Percentiles rank a stretch among this genome's conserved stretches.
These are phyloP conservation scores for Sphenostylis stenocarpa DNA, from an alignment of 306 rosid species.

Conservation along the genomic window DNA sequence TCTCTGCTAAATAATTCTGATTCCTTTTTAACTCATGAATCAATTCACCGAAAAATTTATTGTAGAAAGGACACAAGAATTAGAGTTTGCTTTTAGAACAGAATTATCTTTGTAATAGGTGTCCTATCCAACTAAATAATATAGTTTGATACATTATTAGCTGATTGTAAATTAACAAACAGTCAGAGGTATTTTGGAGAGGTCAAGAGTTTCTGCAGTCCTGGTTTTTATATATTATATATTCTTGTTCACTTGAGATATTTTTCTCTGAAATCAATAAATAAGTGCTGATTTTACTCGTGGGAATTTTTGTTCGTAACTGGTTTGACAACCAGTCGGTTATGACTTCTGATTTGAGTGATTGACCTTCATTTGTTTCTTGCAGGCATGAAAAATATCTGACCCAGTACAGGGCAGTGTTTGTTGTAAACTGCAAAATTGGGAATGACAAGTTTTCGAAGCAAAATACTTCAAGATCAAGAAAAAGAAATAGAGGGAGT, in stretches of 20 bases:
- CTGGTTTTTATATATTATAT: too few species aligned
- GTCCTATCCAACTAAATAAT: not conserved
- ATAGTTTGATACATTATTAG: not conserved
- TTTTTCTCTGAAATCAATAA: not conserved
- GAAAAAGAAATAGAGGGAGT: constrained; percentile 40
- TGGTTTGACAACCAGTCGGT: constrained; percentile 9
- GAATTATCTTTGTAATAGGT: not conserved
- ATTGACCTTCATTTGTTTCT: constrained; percentile 24
- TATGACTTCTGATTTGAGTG: constrained; percentile 7
- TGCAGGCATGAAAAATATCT: constrained; percentile 79
- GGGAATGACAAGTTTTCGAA: constrained; percentile 31
- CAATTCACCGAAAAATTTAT: not conserved
- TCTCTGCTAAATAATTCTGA: not conserved
- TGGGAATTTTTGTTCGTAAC: constrained; percentile 1
- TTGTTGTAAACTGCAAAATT: constrained; percentile 68
- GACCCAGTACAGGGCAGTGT: constrained; percentile 78
- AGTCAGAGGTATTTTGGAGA: not conserved
- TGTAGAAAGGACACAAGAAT: not conserved
- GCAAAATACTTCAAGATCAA: constrained; percentile 40
- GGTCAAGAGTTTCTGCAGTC: not conserved
- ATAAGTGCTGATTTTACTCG: not conserved
- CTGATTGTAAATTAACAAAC: not conserved
- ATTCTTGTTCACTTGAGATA: too few species aligned
- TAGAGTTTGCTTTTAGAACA: not conserved
- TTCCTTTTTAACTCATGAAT: not conserved